Percentiles rank a stretch among this genome's conserved stretches.
Evolutionary conservation across 2,329 filamentous ascomycete genomes (phyloP).

Genomic region (Trichoderma breve): DNA sequence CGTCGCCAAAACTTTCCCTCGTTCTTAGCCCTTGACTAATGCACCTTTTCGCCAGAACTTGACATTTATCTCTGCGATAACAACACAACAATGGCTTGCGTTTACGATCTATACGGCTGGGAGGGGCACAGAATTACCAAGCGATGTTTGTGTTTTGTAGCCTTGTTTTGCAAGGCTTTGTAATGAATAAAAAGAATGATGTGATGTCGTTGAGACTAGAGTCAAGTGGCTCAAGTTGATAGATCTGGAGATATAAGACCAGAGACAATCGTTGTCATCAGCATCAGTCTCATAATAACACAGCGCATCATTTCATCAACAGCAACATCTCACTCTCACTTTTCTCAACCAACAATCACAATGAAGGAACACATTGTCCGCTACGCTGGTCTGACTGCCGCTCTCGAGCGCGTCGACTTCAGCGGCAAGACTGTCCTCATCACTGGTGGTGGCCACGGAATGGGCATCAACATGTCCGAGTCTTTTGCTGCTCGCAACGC

Average conservation of each 20-base stretch:
- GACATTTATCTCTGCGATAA: not conserved
- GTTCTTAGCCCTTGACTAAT: not conserved
- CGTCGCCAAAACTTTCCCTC: not conserved
- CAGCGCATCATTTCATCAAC: not conserved
- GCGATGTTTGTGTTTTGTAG: not conserved
- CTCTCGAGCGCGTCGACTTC: not conserved
- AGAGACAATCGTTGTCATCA: not conserved
- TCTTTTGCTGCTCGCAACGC: not conserved
- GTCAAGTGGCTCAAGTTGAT: not conserved
- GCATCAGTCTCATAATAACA: not conserved
- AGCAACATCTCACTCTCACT: not conserved
- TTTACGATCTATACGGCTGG: not conserved
- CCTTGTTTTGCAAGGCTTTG: not conserved
- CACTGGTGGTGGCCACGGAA: not conserved
- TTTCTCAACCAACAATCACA: not conserved
- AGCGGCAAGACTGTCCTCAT: constrained; percentile 1
- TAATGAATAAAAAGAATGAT: not conserved
- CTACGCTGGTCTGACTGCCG: constrained; percentile 6
- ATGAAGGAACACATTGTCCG: not conserved
- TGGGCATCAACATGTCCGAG: not conserved
- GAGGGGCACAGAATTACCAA: not conserved
- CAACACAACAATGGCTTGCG: not conserved
- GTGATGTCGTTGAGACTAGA: not conserved
- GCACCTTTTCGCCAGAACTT: not conserved
- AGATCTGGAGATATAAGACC: not conserved